Percentiles rank a stretch among this genome's conserved stretches.
Evolutionary conservation across 805 yeast genomes (phyloP).

Genomic region (Suhomyces sp.): DNA sequence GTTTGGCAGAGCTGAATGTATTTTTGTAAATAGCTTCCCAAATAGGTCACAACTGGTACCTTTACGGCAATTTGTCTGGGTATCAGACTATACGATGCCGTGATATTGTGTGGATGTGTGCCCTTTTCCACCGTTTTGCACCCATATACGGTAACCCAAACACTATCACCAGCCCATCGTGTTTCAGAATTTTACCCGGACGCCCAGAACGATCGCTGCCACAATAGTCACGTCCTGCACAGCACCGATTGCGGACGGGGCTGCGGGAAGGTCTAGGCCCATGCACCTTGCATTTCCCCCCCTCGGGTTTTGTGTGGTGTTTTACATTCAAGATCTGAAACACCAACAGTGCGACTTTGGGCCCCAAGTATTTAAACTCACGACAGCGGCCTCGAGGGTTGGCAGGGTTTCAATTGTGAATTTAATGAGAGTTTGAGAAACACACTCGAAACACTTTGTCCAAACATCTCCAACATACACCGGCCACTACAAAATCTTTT

Average conservation of each 20-base stretch:
- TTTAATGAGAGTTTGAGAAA: conserved; percentile 7
- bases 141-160: conserved; percentile 4
- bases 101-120: no score
- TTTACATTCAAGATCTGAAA: conserved; percentile 17
- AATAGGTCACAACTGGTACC: no score
- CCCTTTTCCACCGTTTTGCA: no score
- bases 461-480: neutral
- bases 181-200: conserved; percentile 8
- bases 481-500: no score
- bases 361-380: conserved; percentile 6
- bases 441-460: conserved; percentile 4
- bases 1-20: no score
- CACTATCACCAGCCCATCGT: conserved; percentile 2
- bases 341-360: conserved; percentile 11
- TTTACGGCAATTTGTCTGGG: no score
- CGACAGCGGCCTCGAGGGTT: conserved; percentile 3
- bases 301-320: conserved; percentile 13
- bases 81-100: no score
- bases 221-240: conserved; percentile 4
- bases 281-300: conserved; percentile 2
- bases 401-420: conserved; percentile 12
- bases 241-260: neutral
- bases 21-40: no score
- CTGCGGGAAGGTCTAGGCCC: conserved; percentile 7
- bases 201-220: neutral